Evolutionary conservation across 352 stramenopile genomes (phyloP).

Genomic region (Globisporangium irregulare): DNA sequence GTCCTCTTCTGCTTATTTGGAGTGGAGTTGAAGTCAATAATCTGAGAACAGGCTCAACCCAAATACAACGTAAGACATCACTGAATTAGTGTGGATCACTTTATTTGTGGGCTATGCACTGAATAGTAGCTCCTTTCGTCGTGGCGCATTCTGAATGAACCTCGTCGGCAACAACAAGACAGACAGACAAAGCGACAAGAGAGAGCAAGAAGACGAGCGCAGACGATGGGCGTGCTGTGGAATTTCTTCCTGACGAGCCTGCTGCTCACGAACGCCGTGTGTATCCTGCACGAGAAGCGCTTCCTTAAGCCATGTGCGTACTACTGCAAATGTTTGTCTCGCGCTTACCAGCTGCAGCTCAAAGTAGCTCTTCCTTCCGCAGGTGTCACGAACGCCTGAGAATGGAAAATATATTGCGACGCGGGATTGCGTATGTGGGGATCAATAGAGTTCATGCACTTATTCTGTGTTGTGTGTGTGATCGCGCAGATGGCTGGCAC

Average conservation of each 20-base stretch:
- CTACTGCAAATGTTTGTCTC: neutral
- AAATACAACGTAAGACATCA: neutral
- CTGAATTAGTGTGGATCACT: neutral
- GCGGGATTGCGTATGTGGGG: neutral
- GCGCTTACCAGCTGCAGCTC: neutral
- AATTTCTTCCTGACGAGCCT: constrained; percentile 87
- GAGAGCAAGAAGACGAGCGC: neutral
- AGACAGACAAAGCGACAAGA: neutral
- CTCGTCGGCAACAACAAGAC: neutral
- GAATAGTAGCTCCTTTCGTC: neutral
- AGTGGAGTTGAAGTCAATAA: neutral
- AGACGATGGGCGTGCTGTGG: constrained; percentile 81
- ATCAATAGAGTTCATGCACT: neutral
- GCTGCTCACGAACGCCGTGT: constrained; percentile 83
- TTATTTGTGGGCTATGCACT: neutral
- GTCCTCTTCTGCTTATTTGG: neutral
- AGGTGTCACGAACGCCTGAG: neutral
- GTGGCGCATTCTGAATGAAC: neutral
- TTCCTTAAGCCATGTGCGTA: constrained; percentile 80
- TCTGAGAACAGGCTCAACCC: neutral
- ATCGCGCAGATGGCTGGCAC: constrained; percentile 73
- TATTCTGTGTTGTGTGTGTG: neutral
- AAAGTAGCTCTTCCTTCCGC: neutral
- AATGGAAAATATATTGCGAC: neutral
- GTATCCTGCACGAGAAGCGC: constrained; percentile 86